Evolutionary conservation across 2,329 filamentous ascomycete species (phyloP), one percentile per base, ranked within the genome.

Genomic region (Chaetomium sp.): DNA sequence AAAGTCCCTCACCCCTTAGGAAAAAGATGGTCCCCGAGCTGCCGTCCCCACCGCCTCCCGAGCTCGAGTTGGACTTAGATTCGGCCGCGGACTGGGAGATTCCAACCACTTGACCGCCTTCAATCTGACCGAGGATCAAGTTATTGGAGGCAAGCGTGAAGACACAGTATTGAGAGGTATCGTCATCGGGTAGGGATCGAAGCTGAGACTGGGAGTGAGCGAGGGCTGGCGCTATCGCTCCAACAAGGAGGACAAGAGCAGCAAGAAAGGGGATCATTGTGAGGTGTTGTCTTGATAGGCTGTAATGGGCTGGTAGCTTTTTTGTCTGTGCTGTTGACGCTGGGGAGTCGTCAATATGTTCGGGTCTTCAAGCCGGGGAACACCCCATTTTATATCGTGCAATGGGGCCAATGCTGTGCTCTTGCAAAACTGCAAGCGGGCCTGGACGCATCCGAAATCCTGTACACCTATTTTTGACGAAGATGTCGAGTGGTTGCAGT

Each of bases 121-220:
- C 48, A 1, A 58, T 32, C 36, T 58, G 56, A 4, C 56, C 49
- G 45, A 58, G 38, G n/a, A 47, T 42, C 14, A 38, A 38, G 44
- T 49, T 40, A 42, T 37, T 42, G 14, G 56, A 53, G 27, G 10
- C 27, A 27, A 58, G 34, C 11, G 43, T 38, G 49, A 55, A 58
- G 27, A 35, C 5, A 32, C 56, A 58, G 12, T 32, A 37, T 10
- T 36, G 37, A 6, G 14, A 10, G 4, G 46, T 9, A 5, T 11
- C 9, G 19, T 27, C 19, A 27, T 27, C 19, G 19, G 19, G 19
- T 27, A 27, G 19, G 19, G 19, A 27, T 27, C 19, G 19, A 27
- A 27, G 19, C 19, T 27, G 19, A 27, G 19, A 27, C 19, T 27
- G 19, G 19, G 19, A 27, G 2, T 42, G 44, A 3, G 55, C 55